Percentiles rank a stretch among this genome's conserved stretches.
Conservation (phyloP, 495 filamentous ascomycete species). For the Talaromyces wortmannii region DNA sequence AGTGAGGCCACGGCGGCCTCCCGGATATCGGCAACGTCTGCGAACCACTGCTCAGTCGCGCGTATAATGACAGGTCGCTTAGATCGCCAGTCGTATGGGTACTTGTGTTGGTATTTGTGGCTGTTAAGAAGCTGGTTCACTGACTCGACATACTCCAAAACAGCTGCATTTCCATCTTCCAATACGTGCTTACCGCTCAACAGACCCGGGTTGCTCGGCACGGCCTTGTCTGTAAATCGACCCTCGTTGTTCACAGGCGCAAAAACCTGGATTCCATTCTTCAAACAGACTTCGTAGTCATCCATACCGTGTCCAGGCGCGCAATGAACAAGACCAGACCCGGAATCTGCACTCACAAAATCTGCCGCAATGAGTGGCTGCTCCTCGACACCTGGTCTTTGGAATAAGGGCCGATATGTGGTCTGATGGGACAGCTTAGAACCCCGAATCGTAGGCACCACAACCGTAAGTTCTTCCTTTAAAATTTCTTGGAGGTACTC, state of each 20-base stretch:
- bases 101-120: constrained; percentile 77
- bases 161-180: constrained; percentile 56
- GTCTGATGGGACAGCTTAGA: constrained; percentile 52
- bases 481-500: constrained; percentile 40
- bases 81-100: constrained; percentile 96
- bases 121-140: constrained; percentile 51
- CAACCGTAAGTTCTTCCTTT: constrained; percentile 37
- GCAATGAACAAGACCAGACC: constrained; percentile 87
- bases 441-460: constrained; percentile 56
- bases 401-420: constrained; percentile 62
- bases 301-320: constrained; percentile 96
- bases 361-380: constrained; percentile 72
- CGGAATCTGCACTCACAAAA: constrained; percentile 82
- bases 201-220: constrained; percentile 53
- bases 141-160: constrained; percentile 57
- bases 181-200: constrained; percentile 58
- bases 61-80: constrained; percentile 85
- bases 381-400: constrained; percentile 35
- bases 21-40: constrained; percentile 80
- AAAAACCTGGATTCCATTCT: constrained; percentile 56
- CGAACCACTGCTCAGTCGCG: constrained; percentile 97
- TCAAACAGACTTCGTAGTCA: constrained; percentile 78
- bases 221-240: constrained; percentile 66
- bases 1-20: constrained; percentile 59
- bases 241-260: constrained; percentile 81